Conservation (phyloP, 768 basidiomycete genomes). For the Tephrocybe sp. region DNA sequence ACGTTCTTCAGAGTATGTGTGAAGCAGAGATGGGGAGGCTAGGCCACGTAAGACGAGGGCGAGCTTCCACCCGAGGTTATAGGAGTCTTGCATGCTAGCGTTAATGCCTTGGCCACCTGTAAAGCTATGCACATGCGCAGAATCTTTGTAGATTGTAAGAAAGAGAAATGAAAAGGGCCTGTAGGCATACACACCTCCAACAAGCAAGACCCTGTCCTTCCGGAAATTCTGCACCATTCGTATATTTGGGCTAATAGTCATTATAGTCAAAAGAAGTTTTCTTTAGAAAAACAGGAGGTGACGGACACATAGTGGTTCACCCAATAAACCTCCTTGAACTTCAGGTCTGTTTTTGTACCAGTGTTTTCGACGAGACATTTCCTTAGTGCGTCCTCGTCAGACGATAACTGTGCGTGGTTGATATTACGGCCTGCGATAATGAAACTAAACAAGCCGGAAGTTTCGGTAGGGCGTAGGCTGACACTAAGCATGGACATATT, state of each 20-base stretch:
- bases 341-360: slow-evolving; percentile 21
- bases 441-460: slow-evolving; percentile 29
- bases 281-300: not conserved
- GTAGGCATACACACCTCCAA: slow-evolving; percentile 36
- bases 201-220: slow-evolving; percentile 44
- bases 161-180: not conserved
- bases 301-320: slow-evolving; percentile 26
- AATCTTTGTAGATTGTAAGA: slow-evolving; percentile 32
- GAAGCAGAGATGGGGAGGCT: slow-evolving; percentile 34
- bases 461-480: slow-evolving; percentile 32
- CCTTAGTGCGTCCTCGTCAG: slow-evolving; percentile 32
- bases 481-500: slow-evolving; percentile 18
- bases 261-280: slow-evolving; percentile 18
- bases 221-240: slow-evolving; percentile 45
- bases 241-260: slow-evolving; percentile 39
- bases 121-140: slow-evolving; percentile 47
- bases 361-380: slow-evolving; percentile 22
- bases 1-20: slow-evolving; percentile 43
- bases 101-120: slow-evolving; percentile 38
- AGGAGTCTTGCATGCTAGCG: slow-evolving; percentile 25
- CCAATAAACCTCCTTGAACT: slow-evolving; percentile 27
- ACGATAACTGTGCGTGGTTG: slow-evolving; percentile 17
- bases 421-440: slow-evolving; percentile 25
- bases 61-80: slow-evolving; percentile 48
- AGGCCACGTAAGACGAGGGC: slow-evolving; percentile 38